Conservation (phyloP, 129 eudicot genomes). For the Oenanthe sinensis region DNA sequence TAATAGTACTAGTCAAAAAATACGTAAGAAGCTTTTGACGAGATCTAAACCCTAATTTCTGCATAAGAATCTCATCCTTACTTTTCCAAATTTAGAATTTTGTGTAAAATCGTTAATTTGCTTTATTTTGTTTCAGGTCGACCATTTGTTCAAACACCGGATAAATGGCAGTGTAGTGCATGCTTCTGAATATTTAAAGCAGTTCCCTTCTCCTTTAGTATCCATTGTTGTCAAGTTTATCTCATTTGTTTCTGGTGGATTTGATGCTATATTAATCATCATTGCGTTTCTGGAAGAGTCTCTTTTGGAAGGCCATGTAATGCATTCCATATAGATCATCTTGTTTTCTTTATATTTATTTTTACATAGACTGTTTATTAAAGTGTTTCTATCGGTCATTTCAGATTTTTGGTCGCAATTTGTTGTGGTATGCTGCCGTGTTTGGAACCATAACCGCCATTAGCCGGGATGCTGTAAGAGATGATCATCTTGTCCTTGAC, state of each 20-base stretch:
- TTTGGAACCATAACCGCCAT: constrained; percentile 95
- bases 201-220: constrained; percentile 86
- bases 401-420: constrained; percentile 92
- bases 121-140: constrained; percentile 50
- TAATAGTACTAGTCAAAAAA: not conserved
- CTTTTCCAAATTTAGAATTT: not conserved
- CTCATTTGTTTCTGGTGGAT: constrained; percentile 92
- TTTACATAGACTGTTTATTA: not conserved
- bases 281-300: constrained; percentile 95
- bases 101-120: not conserved
- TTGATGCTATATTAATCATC: constrained; percentile 89
- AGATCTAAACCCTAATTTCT: not conserved
- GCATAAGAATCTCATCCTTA: not conserved
- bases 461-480: constrained; percentile 75
- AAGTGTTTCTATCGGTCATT: not conserved
- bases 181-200: constrained; percentile 81
- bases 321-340: constrained; percentile 7
- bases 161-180: constrained; percentile 72
- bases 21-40: not conserved
- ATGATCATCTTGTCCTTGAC: constrained; percentile 77
- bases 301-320: constrained; percentile 98
- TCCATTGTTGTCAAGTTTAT: constrained; percentile 81
- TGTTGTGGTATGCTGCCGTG: constrained; percentile 96
- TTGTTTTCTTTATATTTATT: not conserved
- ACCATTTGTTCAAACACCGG: constrained; percentile 89